Evolutionary conservation across 2,329 filamentous ascomycete genomes (phyloP).

Genomic region (Ophiostoma sp.): DNA sequence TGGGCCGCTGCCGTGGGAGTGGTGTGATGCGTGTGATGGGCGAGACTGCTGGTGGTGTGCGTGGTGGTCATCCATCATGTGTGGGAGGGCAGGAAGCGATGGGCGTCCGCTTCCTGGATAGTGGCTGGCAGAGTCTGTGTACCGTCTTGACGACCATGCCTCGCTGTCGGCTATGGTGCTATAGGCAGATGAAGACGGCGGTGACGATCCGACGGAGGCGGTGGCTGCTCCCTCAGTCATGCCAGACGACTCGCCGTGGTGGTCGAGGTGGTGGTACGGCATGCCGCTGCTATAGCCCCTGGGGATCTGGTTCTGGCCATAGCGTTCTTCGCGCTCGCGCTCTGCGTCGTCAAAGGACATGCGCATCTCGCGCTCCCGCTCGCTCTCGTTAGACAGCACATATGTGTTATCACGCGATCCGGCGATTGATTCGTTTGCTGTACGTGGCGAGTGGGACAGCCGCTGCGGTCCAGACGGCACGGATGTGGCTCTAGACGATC

Average conservation of each 20-base stretch:
- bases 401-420: background rate
- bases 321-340: conserved; percentile 6
- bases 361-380: conserved; percentile 7
- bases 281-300: conserved; percentile 9
- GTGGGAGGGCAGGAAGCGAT: background rate
- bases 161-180: conserved; percentile 6
- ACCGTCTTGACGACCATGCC: background rate
- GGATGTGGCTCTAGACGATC: background rate
- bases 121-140: background rate
- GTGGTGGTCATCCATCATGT: background rate
- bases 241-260: background rate
- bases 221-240: background rate
- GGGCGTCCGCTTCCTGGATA: background rate
- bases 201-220: conserved; percentile 5
- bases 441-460: background rate
- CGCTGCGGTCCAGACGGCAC: background rate
- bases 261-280: background rate
- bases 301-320: background rate
- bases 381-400: background rate
- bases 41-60: background rate
- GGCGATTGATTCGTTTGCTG: conserved; percentile 2
- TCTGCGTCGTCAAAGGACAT: background rate
- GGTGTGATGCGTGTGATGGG: background rate
- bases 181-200: conserved; percentile 5
- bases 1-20: background rate